Evolutionary conservation across 2,329 filamentous ascomycete genomes (phyloP).

Genomic region (Beauveria australis): DNA sequence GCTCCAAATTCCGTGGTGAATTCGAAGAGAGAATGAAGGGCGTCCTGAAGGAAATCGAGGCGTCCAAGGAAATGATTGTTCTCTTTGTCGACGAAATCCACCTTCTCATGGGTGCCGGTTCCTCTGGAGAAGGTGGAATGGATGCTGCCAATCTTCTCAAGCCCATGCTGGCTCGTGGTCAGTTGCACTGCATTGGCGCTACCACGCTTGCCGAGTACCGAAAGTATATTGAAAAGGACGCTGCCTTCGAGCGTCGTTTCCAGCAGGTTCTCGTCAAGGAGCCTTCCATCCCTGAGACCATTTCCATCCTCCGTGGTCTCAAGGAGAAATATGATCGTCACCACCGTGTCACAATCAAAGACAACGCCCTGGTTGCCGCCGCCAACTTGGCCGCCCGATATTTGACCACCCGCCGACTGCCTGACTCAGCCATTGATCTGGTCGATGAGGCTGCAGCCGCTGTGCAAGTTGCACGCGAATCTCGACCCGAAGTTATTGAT

Average conservation of each 20-base stretch:
- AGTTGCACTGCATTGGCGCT: slow-evolving; percentile 95
- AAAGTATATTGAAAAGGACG: slow-evolving; percentile 98
- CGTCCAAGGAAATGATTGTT: slow-evolving; percentile 93
- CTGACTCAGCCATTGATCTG: slow-evolving; percentile 92
- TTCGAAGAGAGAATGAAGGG: slow-evolving; percentile 99
- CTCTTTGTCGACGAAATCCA: slow-evolving; percentile 99
- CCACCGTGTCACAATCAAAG: slow-evolving; percentile 93
- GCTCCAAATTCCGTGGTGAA: slow-evolving; percentile 96
- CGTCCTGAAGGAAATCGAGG: slow-evolving; percentile 90
- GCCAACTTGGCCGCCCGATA: slow-evolving; percentile 92
- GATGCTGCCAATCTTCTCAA: slow-evolving; percentile 96
- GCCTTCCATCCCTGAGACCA: slow-evolving; percentile 76
- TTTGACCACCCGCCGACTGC: slow-evolving; percentile 80
- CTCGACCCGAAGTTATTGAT: slow-evolving; percentile 91
- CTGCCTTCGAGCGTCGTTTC: slow-evolving; percentile 95
- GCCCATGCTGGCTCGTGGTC: slow-evolving; percentile 93
- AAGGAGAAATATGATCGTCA: slow-evolving; percentile 98
- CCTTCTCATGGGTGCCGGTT: slow-evolving; percentile 92
- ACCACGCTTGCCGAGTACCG: slow-evolving; percentile 93
- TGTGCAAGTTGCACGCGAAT: slow-evolving; percentile 92
- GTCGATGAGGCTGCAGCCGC: slow-evolving; percentile 95
- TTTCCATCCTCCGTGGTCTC: slow-evolving; percentile 95
- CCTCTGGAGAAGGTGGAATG: slow-evolving; percentile 94
- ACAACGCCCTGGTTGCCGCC: slow-evolving; percentile 83
- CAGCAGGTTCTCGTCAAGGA: slow-evolving; percentile 98